A percentile compares a stretch with the other conserved stretches of the same genome.
These are phyloP conservation scores for Pinus tabuliformis DNA, from an alignment of 75 land plant species.

Conservation along the genomic window DNA sequence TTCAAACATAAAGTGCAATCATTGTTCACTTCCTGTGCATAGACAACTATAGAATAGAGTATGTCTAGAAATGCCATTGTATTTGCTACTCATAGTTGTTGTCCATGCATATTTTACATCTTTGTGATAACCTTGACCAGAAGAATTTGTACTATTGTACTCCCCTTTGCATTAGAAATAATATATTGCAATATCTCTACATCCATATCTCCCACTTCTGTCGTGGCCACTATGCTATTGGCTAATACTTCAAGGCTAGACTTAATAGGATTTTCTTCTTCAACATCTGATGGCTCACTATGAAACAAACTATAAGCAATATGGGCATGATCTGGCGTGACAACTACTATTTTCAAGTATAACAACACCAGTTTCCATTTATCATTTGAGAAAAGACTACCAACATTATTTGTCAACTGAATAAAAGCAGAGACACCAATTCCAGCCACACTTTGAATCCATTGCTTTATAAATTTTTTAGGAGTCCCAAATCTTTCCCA, in stretches of 20 bases:
- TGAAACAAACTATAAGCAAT: constrained; percentile 35
- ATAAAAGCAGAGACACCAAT: constrained; percentile 56
- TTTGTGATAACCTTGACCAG: constrained; percentile 42
- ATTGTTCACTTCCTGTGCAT: constrained; percentile 49
- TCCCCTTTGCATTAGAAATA: constrained; percentile 50
- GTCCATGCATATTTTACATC: constrained; percentile 29
- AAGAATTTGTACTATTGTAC: constrained; percentile 56
- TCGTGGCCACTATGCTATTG: constrained; percentile 16
- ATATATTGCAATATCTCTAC: constrained; percentile 45
- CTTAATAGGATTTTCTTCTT: not conserved
- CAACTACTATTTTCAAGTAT: constrained; percentile 44
- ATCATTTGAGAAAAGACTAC: constrained; percentile 30
- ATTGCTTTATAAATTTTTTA: constrained; percentile 45
- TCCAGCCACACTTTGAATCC: constrained; percentile 42
- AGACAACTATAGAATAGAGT: constrained; percentile 34
- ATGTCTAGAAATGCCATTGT: constrained; percentile 36
- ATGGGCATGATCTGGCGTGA: constrained; percentile 29
- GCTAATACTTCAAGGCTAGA: constrained; percentile 20
- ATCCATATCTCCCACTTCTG: constrained; percentile 40
- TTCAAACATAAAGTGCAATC: constrained; percentile 34
- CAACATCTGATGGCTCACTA: constrained; percentile 36
- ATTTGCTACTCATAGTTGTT: constrained; percentile 29
- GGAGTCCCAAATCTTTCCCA: constrained; percentile 24
- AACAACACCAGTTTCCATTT: constrained; percentile 56
- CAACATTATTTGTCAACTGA: constrained; percentile 35